Percentiles rank a stretch among this genome's conserved stretches.
phyloP scores from a whole-genome alignment of 179 eudicot genomes.

The Patellifolia procumbens region DNA sequence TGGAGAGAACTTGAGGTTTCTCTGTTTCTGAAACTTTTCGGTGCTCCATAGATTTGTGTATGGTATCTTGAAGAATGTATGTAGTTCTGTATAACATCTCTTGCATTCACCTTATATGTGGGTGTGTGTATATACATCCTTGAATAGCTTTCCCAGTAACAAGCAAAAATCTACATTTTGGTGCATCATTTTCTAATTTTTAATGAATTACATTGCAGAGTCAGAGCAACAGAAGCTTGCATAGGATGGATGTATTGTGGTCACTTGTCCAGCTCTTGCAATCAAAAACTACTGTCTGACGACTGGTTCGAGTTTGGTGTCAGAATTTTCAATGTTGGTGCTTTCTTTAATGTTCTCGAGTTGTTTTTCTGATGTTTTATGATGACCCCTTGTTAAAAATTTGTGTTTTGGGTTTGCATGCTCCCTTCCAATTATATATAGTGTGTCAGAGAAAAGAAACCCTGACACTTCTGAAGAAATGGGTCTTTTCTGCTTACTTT shows the following conservation, averaged over 20 bases:
- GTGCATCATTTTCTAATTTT: conserved; percentile 1
- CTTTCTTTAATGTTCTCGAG: conserved; percentile 27
- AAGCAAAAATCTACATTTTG: neutral
- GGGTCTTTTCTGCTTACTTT: conserved; percentile 14
- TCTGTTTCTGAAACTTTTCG: too few species aligned
- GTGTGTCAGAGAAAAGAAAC: conserved; percentile 22
- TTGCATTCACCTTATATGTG: too few species aligned
- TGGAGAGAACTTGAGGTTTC: too few species aligned
- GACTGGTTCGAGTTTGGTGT: conserved; percentile 7
- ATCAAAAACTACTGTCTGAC: conserved; percentile 44
- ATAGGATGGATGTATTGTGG: conserved; percentile 92
- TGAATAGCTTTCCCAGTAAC: too few species aligned
- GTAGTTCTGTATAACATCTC: too few species aligned
- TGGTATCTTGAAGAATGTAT: too few species aligned
- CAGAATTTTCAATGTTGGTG: neutral
- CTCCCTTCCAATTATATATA: conserved; percentile 21
- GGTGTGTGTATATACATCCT: too few species aligned
- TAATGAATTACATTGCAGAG: conserved; percentile 40
- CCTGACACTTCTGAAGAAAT: neutral
- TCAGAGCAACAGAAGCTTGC: conserved; percentile 66
- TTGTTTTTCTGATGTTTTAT: conserved; percentile 18
- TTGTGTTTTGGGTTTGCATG: conserved; percentile 22
- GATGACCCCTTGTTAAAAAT: conserved; percentile 16
- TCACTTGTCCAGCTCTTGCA: conserved; percentile 83
- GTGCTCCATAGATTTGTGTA: too few species aligned